Evolutionary conservation across 2,329 filamentous ascomycete species (phyloP).

Genomic region (Colletotrichum godetiae): DNA sequence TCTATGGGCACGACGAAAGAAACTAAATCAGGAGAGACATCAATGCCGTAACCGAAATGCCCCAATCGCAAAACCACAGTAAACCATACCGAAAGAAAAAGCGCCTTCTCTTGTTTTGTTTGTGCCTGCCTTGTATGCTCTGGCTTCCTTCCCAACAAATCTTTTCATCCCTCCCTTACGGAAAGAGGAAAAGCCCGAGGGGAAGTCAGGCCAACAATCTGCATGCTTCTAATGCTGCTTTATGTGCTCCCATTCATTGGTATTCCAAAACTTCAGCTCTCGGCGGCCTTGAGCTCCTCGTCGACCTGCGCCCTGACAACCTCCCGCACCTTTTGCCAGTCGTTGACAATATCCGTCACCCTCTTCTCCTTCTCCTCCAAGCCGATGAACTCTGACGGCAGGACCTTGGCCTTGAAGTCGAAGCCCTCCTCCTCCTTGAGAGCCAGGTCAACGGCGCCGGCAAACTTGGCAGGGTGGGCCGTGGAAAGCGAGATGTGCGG

Average conservation of each 20-base stretch:
- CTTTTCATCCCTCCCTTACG: background rate
- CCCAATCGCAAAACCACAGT: background rate
- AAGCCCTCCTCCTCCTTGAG: slow-evolving; percentile 79
- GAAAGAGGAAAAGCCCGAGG: background rate
- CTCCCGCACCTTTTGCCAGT: slow-evolving; percentile 80
- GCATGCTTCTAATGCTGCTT: background rate
- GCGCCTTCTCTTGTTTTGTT: background rate
- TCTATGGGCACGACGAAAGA: background rate
- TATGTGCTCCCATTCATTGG: background rate
- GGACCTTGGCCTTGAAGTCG: slow-evolving; percentile 77
- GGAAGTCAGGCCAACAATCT: background rate
- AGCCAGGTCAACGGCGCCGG: slow-evolving; percentile 83
- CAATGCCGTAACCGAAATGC: background rate
- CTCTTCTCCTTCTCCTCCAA: slow-evolving; percentile 81
- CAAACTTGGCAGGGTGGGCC: slow-evolving; percentile 96
- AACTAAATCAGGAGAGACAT: background rate
- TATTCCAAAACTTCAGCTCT: slow-evolving; percentile 15
- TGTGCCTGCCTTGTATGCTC: background rate
- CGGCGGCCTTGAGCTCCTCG: slow-evolving; percentile 60
- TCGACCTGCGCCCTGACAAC: slow-evolving; percentile 81
- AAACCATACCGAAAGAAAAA: background rate
- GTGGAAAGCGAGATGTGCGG: slow-evolving; percentile 90
- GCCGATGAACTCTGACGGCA: slow-evolving; percentile 85
- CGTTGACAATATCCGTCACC: slow-evolving; percentile 75
- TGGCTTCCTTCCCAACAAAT: background rate